Percentiles rank a stretch among this genome's conserved stretches.
phyloP scores from a whole-genome alignment of 148 eudicot genomes.

The Selenicereus undatus region DNA sequence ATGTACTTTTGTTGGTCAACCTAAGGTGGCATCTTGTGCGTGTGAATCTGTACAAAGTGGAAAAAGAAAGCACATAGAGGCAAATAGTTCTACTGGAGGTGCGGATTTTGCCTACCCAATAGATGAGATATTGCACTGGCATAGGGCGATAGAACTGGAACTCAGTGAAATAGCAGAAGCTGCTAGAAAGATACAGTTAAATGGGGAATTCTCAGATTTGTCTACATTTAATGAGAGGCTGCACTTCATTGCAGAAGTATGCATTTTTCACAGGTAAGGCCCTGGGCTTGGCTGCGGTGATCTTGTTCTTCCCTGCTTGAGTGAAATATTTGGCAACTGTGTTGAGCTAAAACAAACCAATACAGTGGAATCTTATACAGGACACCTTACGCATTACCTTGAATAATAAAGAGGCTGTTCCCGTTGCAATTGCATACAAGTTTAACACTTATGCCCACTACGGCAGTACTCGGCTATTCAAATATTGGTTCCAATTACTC shows the following conservation, averaged over 20 bases:
- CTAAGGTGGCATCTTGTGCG: slow-evolving; percentile 41
- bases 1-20: slow-evolving; percentile 31
- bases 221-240: slow-evolving; percentile 76
- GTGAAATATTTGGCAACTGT: background rate
- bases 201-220: slow-evolving; percentile 78
- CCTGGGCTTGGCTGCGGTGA: slow-evolving; percentile 2
- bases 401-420: background rate
- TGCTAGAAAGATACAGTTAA: slow-evolving; percentile 69
- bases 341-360: background rate
- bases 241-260: slow-evolving; percentile 96
- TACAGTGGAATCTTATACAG: background rate
- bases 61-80: slow-evolving; percentile 42
- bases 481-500: background rate
- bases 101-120: slow-evolving; percentile 48
- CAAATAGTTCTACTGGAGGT: slow-evolving; percentile 27
- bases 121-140: slow-evolving; percentile 95
- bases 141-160: slow-evolving; percentile 78
- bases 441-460: background rate
- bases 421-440: background rate
- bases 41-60: slow-evolving; percentile 50
- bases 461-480: background rate
- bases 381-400: background rate
- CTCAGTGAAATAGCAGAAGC: slow-evolving; percentile 82
- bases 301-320: background rate
- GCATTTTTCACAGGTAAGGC: slow-evolving; percentile 90